These are phyloP conservation scores for Ceratobasidium sp. DNA, from an alignment of 1,284 basidiomycete genomes.

Conservation along the genomic window DNA sequence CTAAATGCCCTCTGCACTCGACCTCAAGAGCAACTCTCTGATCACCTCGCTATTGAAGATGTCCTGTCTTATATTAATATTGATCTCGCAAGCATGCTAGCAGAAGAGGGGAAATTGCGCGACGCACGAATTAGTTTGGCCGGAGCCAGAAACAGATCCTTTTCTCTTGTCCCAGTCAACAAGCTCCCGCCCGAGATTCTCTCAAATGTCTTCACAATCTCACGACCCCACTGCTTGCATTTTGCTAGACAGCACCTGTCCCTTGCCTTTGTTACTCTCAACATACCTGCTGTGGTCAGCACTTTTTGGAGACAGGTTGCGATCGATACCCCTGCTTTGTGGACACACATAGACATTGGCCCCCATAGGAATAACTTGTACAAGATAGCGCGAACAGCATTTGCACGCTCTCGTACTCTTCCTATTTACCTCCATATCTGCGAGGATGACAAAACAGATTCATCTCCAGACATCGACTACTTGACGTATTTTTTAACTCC, in stretches of 20 bases:
- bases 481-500: not conserved
- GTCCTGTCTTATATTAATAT: not conserved
- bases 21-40: too few species aligned
- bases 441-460: not conserved
- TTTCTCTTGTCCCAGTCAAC: not conserved
- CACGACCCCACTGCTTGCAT: not conserved
- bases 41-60: not conserved
- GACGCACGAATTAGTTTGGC: not conserved
- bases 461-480: too few species aligned
- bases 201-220: not conserved
- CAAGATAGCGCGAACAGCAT: too few species aligned
- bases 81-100: not conserved
- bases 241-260: too few species aligned
- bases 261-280: too few species aligned
- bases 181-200: not conserved
- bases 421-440: not conserved
- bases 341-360: not conserved
- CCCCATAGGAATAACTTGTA: not conserved
- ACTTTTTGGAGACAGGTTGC: not conserved
- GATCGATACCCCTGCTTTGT: not conserved
- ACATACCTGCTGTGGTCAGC: not conserved
- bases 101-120: not conserved
- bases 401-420: not conserved
- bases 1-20: not conserved
- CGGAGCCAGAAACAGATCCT: not conserved